Percentiles rank a stretch among this genome's conserved stretches.
Conservation (phyloP, 495 filamentous ascomycete genomes). For the Aspergillus bertholletiae region DNA sequence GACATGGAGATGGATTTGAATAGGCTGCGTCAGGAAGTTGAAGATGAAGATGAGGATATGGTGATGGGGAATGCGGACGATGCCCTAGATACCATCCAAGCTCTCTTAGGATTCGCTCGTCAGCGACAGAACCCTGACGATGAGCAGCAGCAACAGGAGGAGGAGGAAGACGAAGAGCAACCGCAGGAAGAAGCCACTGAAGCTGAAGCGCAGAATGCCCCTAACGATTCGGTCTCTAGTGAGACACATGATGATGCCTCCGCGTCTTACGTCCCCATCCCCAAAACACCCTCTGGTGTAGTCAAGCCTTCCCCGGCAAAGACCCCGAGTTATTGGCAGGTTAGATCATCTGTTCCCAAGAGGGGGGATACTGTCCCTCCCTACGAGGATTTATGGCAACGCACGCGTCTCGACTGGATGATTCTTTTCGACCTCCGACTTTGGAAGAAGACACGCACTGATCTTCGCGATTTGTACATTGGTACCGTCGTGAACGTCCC, state of each 20-base stretch:
- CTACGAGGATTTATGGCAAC: constrained; percentile 81
- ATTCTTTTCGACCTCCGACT: constrained; percentile 93
- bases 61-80: constrained; percentile 51
- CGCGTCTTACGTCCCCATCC: constrained; percentile 31
- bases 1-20: constrained; percentile 23
- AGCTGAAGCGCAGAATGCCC: constrained; percentile 54
- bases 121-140: constrained; percentile 1
- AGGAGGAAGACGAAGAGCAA: constrained; percentile 1
- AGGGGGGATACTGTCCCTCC: constrained; percentile 55
- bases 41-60: constrained; percentile 45
- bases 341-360: constrained; percentile 63
- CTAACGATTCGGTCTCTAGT: constrained; percentile 56
- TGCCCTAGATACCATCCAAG: constrained; percentile 65
- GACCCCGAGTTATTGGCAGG: constrained; percentile 80
- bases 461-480: constrained; percentile 91
- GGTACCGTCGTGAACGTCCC: constrained; percentile 93
- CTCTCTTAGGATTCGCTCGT: constrained; percentile 50
- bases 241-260: constrained; percentile 27
- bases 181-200: constrained; percentile 40
- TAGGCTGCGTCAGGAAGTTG: constrained; percentile 29
- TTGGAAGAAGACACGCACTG: constrained; percentile 92
- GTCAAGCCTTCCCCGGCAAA: constrained; percentile 33
- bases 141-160: constrained; percentile 2
- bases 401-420: constrained; percentile 90
- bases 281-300: constrained; percentile 31